These are phyloP conservation scores for Gossypium arboreum DNA, from an alignment of 345 rosid species.

Conservation along the genomic window DNA sequence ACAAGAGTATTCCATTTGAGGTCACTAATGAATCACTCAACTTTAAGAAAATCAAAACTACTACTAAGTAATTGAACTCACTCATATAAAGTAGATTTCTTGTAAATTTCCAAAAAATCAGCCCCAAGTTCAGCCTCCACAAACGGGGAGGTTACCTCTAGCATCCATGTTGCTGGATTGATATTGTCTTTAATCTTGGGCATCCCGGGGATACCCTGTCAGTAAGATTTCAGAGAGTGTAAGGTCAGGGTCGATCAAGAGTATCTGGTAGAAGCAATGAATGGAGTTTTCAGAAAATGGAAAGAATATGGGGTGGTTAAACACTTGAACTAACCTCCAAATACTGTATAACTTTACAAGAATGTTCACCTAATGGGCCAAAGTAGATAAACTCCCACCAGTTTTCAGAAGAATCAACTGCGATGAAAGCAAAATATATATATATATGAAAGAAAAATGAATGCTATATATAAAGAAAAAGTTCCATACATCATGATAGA, in stretches of 20 bases:
- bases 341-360: conserved; percentile 54
- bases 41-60: neutral
- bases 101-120: conserved; percentile 55
- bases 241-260: neutral
- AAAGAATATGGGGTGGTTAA: neutral
- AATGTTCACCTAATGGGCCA: conserved; percentile 60
- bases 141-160: conserved; percentile 59
- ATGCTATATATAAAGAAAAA: neutral
- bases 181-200: conserved; percentile 53
- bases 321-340: conserved; percentile 50
- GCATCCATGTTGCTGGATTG: conserved; percentile 86
- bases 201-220: conserved; percentile 56
- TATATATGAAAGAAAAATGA: no score
- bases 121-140: conserved; percentile 50
- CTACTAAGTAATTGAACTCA: conserved; percentile 29
- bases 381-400: conserved; percentile 65
- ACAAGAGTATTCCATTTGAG: neutral
- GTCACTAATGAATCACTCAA: neutral
- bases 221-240: neutral
- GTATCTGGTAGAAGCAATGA: neutral
- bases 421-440: neutral
- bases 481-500: neutral
- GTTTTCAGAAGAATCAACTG: conserved; percentile 67
- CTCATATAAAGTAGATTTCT: conserved; percentile 42
- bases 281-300: neutral